Base-by-base conservation (phyloP, 192 early-diverging fungal genomes). In the Dispira parvispora region DNA sequence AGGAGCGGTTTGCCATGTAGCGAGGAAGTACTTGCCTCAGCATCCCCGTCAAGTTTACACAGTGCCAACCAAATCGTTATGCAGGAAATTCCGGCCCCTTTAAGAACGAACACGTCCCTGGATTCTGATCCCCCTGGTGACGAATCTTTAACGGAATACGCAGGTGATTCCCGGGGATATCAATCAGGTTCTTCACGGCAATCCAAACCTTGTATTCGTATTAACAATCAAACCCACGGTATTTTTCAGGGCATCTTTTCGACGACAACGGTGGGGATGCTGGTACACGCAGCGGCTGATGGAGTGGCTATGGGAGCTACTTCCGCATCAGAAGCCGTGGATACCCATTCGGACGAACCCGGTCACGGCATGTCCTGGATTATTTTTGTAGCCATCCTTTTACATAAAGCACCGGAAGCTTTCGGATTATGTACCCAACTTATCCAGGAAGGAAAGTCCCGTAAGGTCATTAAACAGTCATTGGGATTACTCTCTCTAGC, bases 221-320 rank as follows among this genome's bases (percentile, higher is more conserved):
- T 62, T 55, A 71, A 57, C 27, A 56, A 67, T 45, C 42, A 45
- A 52, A 63, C 45, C 38, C 67, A 61, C 28, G 68, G 65, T 8
- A 46, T 69, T 70, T 71, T 64, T 46, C 72, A 70, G 66, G 73
- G 65, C 63, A 68, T 55, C 52, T 67, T 69, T 63, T 77, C 73
- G 46, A 74, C 84, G 21, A 84, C 89, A 32, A 87, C 89, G 0
- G 77, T 98, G n/a, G 94, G 94, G 61, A 77, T 98, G 28, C 80
- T 98, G n/a, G 89, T 98, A 38, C 94, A 98, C 72, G 88, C 90
- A 8, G 90, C 90, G 12, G 91, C 92, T 0, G 94, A 98, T 68
- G 94, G 94, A 3, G 85, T 98, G 58, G 94, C 94, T 0, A 68
- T 98, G 20, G 94, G 94, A 10, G 91, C 94, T 0, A 88, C 90